Evolutionary conservation across 148 eudicot species (phyloP), one percentile per base, ranked within the genome.

Genomic region (Amaranthus hypochondriacus): DNA sequence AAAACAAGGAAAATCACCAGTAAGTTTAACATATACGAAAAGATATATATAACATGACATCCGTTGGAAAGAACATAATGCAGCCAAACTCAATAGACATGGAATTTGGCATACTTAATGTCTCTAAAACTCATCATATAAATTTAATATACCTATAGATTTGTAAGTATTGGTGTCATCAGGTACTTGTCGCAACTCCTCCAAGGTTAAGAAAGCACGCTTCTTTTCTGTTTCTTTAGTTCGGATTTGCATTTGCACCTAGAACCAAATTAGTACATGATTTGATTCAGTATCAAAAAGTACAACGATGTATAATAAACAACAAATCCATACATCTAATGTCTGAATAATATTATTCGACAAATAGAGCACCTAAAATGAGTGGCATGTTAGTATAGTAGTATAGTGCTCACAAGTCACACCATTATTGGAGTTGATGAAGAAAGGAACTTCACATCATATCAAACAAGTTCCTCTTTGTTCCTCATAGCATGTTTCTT

Each of bases 111-210:
- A 8, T 5, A 50, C n/a, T 67, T 67, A 0, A 3, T 67, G n/a
- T 18, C 9, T 67, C 56, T 48, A 69, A 14, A 9, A 15, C 39
- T n/a, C 39, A 15, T 62, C 7, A 52, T 4, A 7, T 28, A 21
- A 14, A 46, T 39, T 13, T 39, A 39, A 6, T 53, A 73, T 84
- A 92, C 98, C 98, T 59, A 96, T 90, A 56, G 99, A 87, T 79
- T 96, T 96, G 82, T 92, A 96, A 15, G 99, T 96, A 77, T 92
- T 96, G 56, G 96, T 90, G 80, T 85, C 94, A 81, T 86, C 92
- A 68, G 99, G 85, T 80, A 96, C 64, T 67, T 83, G 91, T 57
- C 81, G 81, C 80, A 96, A 80, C 85, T 96, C 99, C 84, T 96
- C 99, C 84, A 96, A 83, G 62, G 96, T 90, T 64, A 92, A 83